These are phyloP conservation scores for Meyerozyma elateridarum DNA, from an alignment of 1,139 yeast species.

Conservation along the genomic window DNA sequence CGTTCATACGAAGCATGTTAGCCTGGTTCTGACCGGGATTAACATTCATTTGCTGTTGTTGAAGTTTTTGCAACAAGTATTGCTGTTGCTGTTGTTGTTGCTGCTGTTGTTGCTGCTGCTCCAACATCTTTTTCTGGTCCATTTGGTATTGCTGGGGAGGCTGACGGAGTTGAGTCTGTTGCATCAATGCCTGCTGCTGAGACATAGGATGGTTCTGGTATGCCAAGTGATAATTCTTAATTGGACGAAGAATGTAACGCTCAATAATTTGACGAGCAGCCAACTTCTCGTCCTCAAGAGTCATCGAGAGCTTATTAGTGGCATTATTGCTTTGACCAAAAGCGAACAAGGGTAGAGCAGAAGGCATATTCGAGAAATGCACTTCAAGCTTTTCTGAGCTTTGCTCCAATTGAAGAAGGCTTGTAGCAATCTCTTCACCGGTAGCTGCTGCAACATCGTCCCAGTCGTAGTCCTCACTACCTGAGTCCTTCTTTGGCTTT, in stretches of 20 bases:
- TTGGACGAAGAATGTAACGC: constrained; percentile 36
- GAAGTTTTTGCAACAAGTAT: constrained; percentile 12
- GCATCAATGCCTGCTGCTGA: constrained; percentile 35
- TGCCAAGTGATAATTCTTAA: constrained; percentile 45
- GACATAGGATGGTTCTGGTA: constrained; percentile 43
- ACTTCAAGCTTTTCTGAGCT: constrained; percentile 30
- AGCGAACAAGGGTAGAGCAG: constrained; percentile 37
- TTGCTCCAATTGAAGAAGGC: constrained; percentile 28
- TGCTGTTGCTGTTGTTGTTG: constrained; percentile 16
- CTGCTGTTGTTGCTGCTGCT: constrained; percentile 11
- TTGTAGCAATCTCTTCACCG: constrained; percentile 33
- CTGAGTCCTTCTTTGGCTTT: constrained; percentile 13
- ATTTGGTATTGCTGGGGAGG: constrained; percentile 11
- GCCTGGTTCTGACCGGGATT: constrained; percentile 19
- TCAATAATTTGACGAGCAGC: constrained; percentile 42
- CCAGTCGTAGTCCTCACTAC: constrained; percentile 15
- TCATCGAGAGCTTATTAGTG: constrained; percentile 16
- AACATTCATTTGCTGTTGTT: constrained; percentile 10
- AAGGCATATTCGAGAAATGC: constrained; percentile 24
- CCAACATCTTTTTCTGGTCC: constrained; percentile 24
- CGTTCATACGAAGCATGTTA: constrained; percentile 28
- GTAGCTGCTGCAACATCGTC: constrained; percentile 32
- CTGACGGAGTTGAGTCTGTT: constrained; percentile 11
- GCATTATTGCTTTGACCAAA: too few species aligned
- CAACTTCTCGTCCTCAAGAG: constrained; percentile 33